Base-by-base conservation (phyloP, 2,329 filamentous ascomycete genomes). In the Aspergillus alliaceus region DNA sequence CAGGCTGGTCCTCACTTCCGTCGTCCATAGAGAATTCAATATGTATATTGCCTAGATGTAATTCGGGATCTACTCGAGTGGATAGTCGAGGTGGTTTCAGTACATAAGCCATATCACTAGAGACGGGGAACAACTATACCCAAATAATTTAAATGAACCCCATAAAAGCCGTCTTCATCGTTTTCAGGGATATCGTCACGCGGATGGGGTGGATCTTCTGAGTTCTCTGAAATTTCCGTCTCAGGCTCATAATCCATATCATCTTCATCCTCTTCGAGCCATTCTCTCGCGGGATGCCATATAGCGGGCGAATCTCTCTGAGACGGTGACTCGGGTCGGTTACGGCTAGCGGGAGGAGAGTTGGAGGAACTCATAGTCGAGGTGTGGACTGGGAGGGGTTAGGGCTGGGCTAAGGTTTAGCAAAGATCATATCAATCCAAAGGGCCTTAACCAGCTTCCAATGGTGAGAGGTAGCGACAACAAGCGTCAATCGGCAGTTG, bases 231-330 rank as follows among this genome's bases (percentile, higher is more conserved):
- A 8, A 53, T 42, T 57, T 77, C 76, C 56, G 75, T 68, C 46
- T 77, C 72, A 27, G 76, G 73, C 64, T 80, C 73, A 70, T 77
- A 80, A 60, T 82, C 80, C 75, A 81, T 80, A 69, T 82, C 80
- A 73, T 79, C 77, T 11, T 68, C 66, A 58, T 75, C 72, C 60
- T 77, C 70, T 53, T 77, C 75, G 20, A 72, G 64, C 72, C 69
- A 75, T 58, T 75, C 74, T 53, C 62, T 65, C 15, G 73, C 69
- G 9, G 70, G 67, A 55, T 77, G 75, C 65, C 74, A 76, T 27
- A 67, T 56, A 24, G 67, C 64, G 6, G 60, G 61, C 14, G 67
- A 66, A 35, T 64, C 68, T 18, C 59, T 59, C 15, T n/a, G n/a
- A n/a, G n/a, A n/a, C n/a, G n/a, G n/a, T n/a, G 59, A 46, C 35